phyloP scores from a whole-genome alignment of 768 basidiomycete species.

The Pleurotus tuoliensis region DNA sequence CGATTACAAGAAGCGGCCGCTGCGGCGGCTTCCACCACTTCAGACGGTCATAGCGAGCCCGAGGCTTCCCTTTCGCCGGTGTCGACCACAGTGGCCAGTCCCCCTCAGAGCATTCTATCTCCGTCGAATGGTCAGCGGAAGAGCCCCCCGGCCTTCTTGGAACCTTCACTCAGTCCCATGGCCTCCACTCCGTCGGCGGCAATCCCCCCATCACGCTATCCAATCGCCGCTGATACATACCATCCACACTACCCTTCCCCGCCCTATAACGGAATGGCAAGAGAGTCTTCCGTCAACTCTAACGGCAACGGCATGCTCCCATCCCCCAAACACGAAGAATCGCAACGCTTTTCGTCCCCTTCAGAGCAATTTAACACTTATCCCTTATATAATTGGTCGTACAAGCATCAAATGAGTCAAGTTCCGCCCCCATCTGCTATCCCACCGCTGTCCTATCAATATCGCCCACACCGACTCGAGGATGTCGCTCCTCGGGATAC shows the following conservation, averaged over 20 bases:
- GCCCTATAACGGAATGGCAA: constrained; percentile 13
- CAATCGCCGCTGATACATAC: constrained; percentile 66
- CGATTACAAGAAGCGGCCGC: constrained; percentile 76
- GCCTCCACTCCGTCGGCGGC: constrained; percentile 37
- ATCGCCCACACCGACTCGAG: constrained; percentile 73
- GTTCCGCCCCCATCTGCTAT: constrained; percentile 42
- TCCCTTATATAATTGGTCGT: constrained; percentile 68
- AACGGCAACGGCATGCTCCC: constrained; percentile 13
- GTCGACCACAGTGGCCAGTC: constrained; percentile 41
- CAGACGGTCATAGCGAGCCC: constrained; percentile 23
- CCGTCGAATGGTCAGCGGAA: constrained; percentile 35
- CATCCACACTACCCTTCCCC: constrained; percentile 50
- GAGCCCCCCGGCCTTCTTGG: constrained; percentile 50
- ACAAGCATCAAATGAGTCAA: constrained; percentile 50
- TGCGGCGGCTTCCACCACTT: constrained; percentile 39
- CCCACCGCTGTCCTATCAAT: constrained; percentile 69
- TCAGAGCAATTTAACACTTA: constrained; percentile 59
- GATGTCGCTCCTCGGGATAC: constrained; percentile 80
- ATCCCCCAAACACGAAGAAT: constrained; percentile 40
- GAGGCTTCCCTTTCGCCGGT: constrained; percentile 43
- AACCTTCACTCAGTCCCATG: constrained; percentile 40
- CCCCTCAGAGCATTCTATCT: constrained; percentile 43
- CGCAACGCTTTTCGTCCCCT: constrained; percentile 34
- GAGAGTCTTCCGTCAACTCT: constrained; percentile 12
- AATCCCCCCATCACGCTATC: constrained; percentile 65